Base-by-base conservation (phyloP, 306 rosid genomes). In the Casuarina glauca region DNA sequence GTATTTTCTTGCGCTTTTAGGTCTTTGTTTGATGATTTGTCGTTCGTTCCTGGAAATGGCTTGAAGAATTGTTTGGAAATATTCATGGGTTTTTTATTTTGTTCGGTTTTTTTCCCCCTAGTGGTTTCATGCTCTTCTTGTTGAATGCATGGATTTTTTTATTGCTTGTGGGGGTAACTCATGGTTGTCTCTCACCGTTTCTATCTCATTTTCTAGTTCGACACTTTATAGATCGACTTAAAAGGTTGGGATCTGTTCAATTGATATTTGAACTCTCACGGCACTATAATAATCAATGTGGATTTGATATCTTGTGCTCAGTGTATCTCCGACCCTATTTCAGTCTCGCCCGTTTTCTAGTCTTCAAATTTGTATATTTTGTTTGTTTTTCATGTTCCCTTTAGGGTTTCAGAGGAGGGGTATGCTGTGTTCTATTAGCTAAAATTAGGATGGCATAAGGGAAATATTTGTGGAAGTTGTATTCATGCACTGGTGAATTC, bases 101-200 rank as follows among this genome's bases (percentile, higher is more conserved):
- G 63, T 75, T 74, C 3, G 71, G 55, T 67, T 55, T 45, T 15
- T 45, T 26, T 1, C 1, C 32, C 32, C 32, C 32, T 26, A 26
- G 41, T 36, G 69, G 63, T 72, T 76, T 72, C 51, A 70, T 75
- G 78, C 43, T 71, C 73, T 11, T 74, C 9, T 73, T 13, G 52
- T 70, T 75, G 66, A 79, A 77, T 86, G 92, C 91, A 88, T 88
- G 88, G 74, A 46, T 79, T 66, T 64, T 61, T 61, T 74, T 71
- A 48, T 78, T 36, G 43, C 43, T 73, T 58, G 16, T 78, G 50
- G 42, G 32, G 16, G 61, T 64, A 66, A 69, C 74, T 83, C 19
- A 64, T 16, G 5, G 5, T 15, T 64, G 10, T 6, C 10, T n/a
- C 7, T 19, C 55, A 20, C 45, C 5, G 44, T 80, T 11, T 69